These are phyloP conservation scores for Alectoria sarmentosa DNA, from an alignment of 495 filamentous ascomycete species.

Conservation along the genomic window DNA sequence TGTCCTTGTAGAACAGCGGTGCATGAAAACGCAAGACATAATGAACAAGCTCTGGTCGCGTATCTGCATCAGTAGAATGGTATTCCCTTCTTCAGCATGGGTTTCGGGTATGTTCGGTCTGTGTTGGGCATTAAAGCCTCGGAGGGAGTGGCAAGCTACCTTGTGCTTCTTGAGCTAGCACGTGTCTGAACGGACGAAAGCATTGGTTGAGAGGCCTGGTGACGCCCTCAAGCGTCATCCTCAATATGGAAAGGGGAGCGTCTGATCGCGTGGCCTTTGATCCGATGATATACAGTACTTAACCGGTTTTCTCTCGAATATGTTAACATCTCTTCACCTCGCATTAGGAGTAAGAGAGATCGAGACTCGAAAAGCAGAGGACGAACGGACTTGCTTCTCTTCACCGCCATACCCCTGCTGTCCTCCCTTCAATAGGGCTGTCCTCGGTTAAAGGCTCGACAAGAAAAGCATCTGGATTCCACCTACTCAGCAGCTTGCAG, in stretches of 20 bases:
- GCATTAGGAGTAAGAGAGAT: not conserved
- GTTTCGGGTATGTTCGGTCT: not conserved
- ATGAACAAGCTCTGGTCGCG: no score
- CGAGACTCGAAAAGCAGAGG: no score
- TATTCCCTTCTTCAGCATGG: not conserved
- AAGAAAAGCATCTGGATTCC: not conserved
- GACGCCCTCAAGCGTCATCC: not conserved
- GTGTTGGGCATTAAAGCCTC: not conserved
- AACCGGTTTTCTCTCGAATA: no score
- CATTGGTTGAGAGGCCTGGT: not conserved
- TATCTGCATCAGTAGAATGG: no score
- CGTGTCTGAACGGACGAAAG: not conserved
- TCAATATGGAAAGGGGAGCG: not conserved
- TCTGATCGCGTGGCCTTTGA: conserved; percentile 1
- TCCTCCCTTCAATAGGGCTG: not conserved
- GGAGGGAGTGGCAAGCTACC: not conserved
- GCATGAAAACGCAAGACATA: not conserved
- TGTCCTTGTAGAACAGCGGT: not conserved
- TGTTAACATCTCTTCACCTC: not conserved
- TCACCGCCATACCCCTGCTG: not conserved
- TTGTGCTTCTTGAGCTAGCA: not conserved
- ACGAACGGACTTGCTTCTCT: not conserved
- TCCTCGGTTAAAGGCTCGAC: not conserved
- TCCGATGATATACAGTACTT: not conserved
- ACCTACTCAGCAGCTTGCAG: not conserved